Evolutionary conservation across 257 asterid genomes (phyloP).

Genomic region (Nicotiana benthamiana): DNA sequence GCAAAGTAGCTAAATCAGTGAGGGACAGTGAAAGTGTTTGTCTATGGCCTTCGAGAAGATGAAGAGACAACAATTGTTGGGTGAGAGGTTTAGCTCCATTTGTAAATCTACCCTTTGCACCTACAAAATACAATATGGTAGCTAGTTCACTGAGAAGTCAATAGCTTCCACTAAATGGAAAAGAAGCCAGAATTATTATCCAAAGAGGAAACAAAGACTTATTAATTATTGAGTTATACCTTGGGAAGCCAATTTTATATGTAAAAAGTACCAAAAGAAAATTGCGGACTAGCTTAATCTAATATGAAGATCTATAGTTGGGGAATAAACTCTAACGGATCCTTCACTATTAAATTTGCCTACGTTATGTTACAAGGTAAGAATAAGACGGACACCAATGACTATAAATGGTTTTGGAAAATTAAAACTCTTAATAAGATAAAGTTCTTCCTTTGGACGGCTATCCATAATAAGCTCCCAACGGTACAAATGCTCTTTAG

Average conservation of each 20-base stretch:
- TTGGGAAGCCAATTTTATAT: neutral
- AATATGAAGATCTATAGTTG: too few relatives aligned
- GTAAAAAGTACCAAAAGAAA: neutral
- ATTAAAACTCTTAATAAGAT: too few relatives aligned
- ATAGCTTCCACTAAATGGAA: neutral
- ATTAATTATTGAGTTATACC: neutral
- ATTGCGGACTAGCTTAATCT: neutral
- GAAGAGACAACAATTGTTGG: neutral
- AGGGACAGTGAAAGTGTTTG: neutral
- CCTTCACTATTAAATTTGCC: too few relatives aligned
- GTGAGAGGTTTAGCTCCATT: neutral
- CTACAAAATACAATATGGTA: neutral
- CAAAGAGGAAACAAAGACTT: neutral
- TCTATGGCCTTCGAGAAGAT: neutral
- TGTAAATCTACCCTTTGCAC: neutral
- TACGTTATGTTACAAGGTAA: too few relatives aligned
- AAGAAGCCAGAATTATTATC: neutral
- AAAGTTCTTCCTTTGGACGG: too few relatives aligned
- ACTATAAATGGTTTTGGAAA: too few relatives aligned
- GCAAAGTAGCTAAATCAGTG: neutral
- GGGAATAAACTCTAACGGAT: too few relatives aligned
- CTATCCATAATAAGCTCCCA: too few relatives aligned
- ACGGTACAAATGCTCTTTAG: too few relatives aligned
- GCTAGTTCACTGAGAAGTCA: neutral
- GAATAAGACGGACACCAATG: too few relatives aligned